phyloP scores from a whole-genome alignment of 192 early-diverging fungal species.

The Podila epigama region DNA sequence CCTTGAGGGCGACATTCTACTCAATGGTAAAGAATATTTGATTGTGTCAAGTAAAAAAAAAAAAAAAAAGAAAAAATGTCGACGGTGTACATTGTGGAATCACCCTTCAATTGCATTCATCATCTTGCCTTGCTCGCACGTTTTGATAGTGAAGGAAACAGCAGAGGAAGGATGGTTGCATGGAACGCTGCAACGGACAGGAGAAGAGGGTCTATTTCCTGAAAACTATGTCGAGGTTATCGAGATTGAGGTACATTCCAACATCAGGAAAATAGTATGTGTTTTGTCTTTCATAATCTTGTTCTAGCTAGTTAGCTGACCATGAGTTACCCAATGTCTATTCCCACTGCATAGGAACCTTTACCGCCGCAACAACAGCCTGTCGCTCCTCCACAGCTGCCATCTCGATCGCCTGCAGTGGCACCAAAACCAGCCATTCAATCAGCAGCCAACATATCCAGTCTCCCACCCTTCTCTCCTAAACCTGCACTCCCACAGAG shows the following conservation, averaged over 20 bases:
- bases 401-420: not conserved
- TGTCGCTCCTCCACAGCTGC: constrained; percentile 6
- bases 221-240: constrained; percentile 64
- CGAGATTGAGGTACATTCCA: constrained; percentile 14
- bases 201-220: constrained; percentile 62
- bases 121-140: not conserved
- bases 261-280: not conserved
- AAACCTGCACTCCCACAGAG: not conserved
- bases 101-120: not conserved
- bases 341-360: not conserved
- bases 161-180: constrained; percentile 65
- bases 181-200: constrained; percentile 56
- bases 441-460: not conserved
- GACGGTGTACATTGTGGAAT: not conserved
- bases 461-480: not conserved
- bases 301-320: no score
- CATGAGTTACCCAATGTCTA: no score
- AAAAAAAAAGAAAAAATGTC: not conserved
- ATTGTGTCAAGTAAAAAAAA: no score
- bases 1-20: constrained; percentile 56
- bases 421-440: not conserved
- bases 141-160: constrained; percentile 44
- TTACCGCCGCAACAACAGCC: not conserved
- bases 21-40: constrained; percentile 48
- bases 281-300: not conserved